Conservation (phyloP, 179 eudicot species). For the Corrigiola litoralis region DNA sequence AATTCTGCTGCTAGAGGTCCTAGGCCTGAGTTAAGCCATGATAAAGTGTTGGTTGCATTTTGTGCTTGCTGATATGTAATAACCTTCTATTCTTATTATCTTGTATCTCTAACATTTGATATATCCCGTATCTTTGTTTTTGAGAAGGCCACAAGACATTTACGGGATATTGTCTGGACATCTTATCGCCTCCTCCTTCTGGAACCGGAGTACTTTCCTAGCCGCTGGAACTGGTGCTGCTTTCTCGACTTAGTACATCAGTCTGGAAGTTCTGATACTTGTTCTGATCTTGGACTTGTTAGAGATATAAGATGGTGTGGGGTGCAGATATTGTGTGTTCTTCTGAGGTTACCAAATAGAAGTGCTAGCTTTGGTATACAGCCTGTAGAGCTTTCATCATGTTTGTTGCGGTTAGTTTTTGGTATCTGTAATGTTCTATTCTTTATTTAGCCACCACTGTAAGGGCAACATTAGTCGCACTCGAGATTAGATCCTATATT, state of each 20-base stretch:
- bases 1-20: too few species aligned
- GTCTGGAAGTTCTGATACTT: conserved; percentile 25
- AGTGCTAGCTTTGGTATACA: conserved; percentile 44
- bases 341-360: conserved; percentile 55
- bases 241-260: conserved; percentile 57
- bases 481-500: neutral
- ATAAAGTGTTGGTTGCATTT: too few species aligned
- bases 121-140: neutral
- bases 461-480: neutral
- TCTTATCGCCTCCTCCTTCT: conserved; percentile 71
- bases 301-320: conserved; percentile 78
- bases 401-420: conserved; percentile 63
- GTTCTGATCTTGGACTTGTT: conserved; percentile 26
- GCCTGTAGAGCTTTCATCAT: conserved; percentile 47
- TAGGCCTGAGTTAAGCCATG: too few species aligned
- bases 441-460: neutral
- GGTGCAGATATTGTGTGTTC: conserved; percentile 54
- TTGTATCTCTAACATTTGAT: neutral
- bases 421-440: neutral
- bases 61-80: too few species aligned
- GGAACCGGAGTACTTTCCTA: conserved; percentile 51
- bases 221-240: conserved; percentile 88
- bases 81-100: neutral
- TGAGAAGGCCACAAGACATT: conserved; percentile 36
- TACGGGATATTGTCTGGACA: conserved; percentile 49